Base-by-base conservation (phyloP, 1,284 basidiomycete genomes). In the Gomphus bonarii region DNA sequence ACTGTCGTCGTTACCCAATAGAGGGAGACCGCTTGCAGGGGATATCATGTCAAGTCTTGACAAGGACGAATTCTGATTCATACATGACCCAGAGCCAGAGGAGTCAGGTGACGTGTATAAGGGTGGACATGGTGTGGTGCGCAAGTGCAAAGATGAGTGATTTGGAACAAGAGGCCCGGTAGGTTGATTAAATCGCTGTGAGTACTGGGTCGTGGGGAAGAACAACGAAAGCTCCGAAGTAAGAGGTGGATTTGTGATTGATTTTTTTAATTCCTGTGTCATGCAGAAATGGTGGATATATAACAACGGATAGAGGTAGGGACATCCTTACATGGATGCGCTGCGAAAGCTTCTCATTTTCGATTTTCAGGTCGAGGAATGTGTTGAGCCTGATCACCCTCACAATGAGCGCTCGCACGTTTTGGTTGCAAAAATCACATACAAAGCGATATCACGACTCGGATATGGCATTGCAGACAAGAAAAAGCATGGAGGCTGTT, bases 401-500 rank as follows among this genome's bases (percentile, higher is more conserved):
- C 28, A 36, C 50, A 35, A 58, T 31, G 49, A 31, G 56, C 65
- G 58, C 65, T 40, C 38, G 14, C 54, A 46, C 28, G 42, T 20
- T n/a, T 25, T 31, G 14, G 30, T 28, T 42, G 42, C 31, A 44
- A 40, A n/a, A 40, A 62, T 20, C 49, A 70, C 80, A 61, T 65
- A 87, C 87, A 84, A 81, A 40, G 83, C 80, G 25, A 71, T 78
- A 64, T 85, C 88, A 60, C 84, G 78, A 63, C 82, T 82, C 12
- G 88, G 85, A 66, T 85, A 88, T 2, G 87, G 86, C 63, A 82
- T 82, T n/a, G 85, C 86, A 64, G 82, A 79, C 14, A 77, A 78
- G 63, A 91, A 84, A 68, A 88, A 79, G 63, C 81, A 87, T 60
- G 75, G 76, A 58, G 74, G 74, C 31, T 65, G 63, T 59, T 31